Conservation (phyloP, 2,329 filamentous ascomycete genomes). For the Pseudogymnoascus sp. region DNA sequence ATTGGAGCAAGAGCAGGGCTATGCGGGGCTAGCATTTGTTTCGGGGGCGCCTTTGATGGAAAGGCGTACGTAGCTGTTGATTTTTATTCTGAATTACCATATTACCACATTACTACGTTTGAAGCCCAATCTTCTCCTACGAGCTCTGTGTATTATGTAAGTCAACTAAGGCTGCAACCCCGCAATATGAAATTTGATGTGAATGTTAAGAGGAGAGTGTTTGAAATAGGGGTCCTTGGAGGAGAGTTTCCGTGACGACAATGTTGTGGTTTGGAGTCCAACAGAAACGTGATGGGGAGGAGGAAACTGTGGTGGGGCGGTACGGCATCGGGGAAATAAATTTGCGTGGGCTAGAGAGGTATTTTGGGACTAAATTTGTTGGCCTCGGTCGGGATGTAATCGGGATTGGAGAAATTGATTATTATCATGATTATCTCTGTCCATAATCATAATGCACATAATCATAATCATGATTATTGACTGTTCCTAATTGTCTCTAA, state of each 20-base stretch:
- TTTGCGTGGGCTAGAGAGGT: neutral
- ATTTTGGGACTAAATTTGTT: neutral
- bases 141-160: neutral
- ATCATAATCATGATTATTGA: neutral
- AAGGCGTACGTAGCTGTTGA: neutral
- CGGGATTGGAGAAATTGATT: neutral
- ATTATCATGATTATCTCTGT: neutral
- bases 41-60: neutral
- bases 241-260: neutral
- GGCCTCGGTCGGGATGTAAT: neutral
- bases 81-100: neutral
- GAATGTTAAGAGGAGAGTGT: neutral
- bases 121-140: neutral
- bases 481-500: neutral
- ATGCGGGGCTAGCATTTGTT: neutral
- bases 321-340: neutral
- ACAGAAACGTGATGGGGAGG: neutral
- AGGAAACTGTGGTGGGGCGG: neutral
- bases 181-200: neutral
- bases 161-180: neutral
- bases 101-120: neutral
- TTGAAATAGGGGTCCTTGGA: neutral
- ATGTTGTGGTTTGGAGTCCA: neutral
- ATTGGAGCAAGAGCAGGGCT: constrained; percentile 1
- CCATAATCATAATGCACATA: neutral